Percentiles rank a stretch among this genome's conserved stretches.
These are phyloP conservation scores for Myriosclerotinia duriaeana DNA, from an alignment of 2,329 filamentous ascomycete species.

Conservation along the genomic window DNA sequence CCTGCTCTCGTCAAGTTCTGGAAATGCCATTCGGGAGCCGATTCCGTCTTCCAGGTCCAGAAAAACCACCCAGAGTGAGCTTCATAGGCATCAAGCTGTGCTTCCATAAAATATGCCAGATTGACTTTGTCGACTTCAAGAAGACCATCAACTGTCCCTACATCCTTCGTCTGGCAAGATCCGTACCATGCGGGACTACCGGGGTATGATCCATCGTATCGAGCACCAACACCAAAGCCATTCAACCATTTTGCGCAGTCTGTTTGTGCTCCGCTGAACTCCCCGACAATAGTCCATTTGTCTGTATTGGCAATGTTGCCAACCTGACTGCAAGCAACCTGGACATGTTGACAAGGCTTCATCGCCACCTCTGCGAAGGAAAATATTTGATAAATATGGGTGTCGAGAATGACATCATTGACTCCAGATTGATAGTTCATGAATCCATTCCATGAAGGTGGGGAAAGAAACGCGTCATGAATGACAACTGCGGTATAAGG, in stretches of 20 bases:
- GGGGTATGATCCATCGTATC: constrained; percentile 46
- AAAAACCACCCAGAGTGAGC: constrained; percentile 44
- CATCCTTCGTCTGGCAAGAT: constrained; percentile 46
- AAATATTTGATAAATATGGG: constrained; percentile 48
- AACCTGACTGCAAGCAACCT: constrained; percentile 44
- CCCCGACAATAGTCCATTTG: constrained; percentile 45
- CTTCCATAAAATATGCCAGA: constrained; percentile 46
- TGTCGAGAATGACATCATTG: constrained; percentile 45
- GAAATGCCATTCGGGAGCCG: constrained; percentile 46
- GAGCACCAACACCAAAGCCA: constrained; percentile 59
- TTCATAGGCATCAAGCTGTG: constrained; percentile 47
- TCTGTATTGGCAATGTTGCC: constrained; percentile 40
- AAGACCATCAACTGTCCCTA: constrained; percentile 47
- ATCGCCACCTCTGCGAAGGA: constrained; percentile 41
- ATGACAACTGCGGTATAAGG: constrained; percentile 54
- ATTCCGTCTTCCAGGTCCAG: constrained; percentile 47
- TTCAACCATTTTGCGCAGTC: constrained; percentile 51
- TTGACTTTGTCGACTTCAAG: constrained; percentile 42
- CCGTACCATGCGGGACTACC: constrained; percentile 40
- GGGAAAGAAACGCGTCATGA: constrained; percentile 57
- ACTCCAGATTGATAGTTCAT: constrained; percentile 46
- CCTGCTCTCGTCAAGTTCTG: constrained; percentile 44
- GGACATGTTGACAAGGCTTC: constrained; percentile 45
- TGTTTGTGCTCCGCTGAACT: constrained; percentile 47
- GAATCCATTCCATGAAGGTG: constrained; percentile 60